Percentiles rank a stretch among this genome's conserved stretches.
Evolutionary conservation across 768 basidiomycete species (phyloP).

Genomic region (Collybiopsis luxurians): DNA sequence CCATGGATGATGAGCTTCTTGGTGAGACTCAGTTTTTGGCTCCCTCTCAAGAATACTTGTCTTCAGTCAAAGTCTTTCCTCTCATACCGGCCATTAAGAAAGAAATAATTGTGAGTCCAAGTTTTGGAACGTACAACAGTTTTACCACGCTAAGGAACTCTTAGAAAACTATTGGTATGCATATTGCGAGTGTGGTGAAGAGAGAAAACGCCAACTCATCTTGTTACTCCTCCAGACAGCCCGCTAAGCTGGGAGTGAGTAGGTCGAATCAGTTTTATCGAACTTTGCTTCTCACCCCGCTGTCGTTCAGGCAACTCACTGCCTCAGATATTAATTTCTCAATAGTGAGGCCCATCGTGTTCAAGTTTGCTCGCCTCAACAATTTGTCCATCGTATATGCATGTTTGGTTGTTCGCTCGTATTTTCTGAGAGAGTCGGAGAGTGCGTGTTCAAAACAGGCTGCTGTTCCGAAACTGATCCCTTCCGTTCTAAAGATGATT

Average conservation of each 20-base stretch:
- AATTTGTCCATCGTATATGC: conserved; percentile 60
- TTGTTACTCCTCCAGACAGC: conserved; percentile 45
- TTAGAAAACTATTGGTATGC: conserved; percentile 43
- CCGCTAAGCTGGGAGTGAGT: conserved; percentile 81
- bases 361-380: conserved; percentile 52
- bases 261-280: conserved; percentile 26
- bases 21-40: conserved; percentile 36
- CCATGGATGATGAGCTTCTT: conserved; percentile 32
- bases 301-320: conserved; percentile 60
- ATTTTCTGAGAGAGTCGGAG: conserved; percentile 56
- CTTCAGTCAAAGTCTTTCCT: conserved; percentile 75
- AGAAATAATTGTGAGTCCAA: conserved; percentile 59
- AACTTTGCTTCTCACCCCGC: not conserved
- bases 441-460: not conserved
- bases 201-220: conserved; percentile 5
- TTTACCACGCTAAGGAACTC: conserved; percentile 19
- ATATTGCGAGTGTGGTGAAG: not conserved
- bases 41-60: conserved; percentile 55
- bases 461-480: conserved; percentile 26
- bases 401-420: conserved; percentile 73
- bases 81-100: conserved; percentile 69
- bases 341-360: conserved; percentile 72
- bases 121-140: conserved; percentile 3
- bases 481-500: conserved; percentile 50
- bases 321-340: conserved; percentile 83